These are phyloP conservation scores for Alisma plantagoaquatica DNA, from an alignment of 106 monocot species.

Conservation along the genomic window DNA sequence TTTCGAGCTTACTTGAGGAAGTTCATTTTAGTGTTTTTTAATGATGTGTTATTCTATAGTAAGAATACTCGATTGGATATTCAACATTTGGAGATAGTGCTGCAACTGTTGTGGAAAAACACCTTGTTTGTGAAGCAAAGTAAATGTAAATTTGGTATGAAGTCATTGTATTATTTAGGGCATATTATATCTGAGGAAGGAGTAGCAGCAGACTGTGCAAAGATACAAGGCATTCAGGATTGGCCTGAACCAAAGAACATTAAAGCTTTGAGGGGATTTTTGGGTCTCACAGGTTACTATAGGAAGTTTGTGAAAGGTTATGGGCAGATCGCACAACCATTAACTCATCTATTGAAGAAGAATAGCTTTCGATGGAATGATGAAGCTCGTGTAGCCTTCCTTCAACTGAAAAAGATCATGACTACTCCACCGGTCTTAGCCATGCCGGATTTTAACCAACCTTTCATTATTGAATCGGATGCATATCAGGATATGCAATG, in stretches of 20 bases:
- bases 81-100: background rate
- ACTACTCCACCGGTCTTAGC: background rate
- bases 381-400: background rate
- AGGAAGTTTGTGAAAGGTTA: slow-evolving; percentile 4
- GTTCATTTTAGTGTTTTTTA: background rate
- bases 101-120: background rate
- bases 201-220: background rate
- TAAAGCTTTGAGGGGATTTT: slow-evolving; percentile 1
- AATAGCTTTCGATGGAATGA: slow-evolving; percentile 1
- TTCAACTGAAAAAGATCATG: background rate
- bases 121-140: background rate
- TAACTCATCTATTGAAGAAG: slow-evolving; percentile 7
- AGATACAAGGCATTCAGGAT: background rate
- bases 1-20: background rate
- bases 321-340: background rate
- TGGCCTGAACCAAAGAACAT: background rate
- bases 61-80: background rate
- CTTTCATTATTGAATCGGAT: background rate
- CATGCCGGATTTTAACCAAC: background rate
- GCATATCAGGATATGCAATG: slow-evolving; percentile 1
- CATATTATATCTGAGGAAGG: background rate
- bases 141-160: background rate
- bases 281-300: slow-evolving; percentile 8
- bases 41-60: background rate
- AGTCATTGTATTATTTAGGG: background rate